phyloP scores from a whole-genome alignment of 352 stramenopile genomes.

The Phytophthora boehmeriae region DNA sequence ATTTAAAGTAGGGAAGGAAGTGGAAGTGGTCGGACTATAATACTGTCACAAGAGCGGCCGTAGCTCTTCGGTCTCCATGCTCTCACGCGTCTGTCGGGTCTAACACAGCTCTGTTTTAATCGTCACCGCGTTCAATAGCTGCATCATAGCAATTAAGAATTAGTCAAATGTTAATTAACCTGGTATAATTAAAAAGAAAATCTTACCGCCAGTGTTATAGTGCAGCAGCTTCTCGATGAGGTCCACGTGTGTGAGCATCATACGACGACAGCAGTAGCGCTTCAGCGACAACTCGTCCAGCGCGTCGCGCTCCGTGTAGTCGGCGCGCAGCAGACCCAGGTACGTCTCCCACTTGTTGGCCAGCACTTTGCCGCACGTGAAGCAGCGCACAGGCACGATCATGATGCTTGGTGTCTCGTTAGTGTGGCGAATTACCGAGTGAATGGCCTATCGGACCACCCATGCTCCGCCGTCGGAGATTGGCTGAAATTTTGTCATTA shows the following conservation, averaged over 20 bases:
- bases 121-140: constrained; percentile 86
- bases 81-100: constrained; percentile 13
- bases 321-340: constrained; percentile 95
- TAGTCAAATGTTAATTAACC: constrained; percentile 1
- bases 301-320: constrained; percentile 98
- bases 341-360: constrained; percentile 99
- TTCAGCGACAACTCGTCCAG: constrained; percentile 98
- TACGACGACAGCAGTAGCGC: constrained; percentile 99
- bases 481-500: no score
- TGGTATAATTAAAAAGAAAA: constrained; percentile 4
- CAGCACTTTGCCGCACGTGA: constrained; percentile 99
- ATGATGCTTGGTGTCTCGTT: constrained; percentile 50
- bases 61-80: constrained; percentile 33
- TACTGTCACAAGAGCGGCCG: constrained; percentile 39
- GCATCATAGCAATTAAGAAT: constrained; percentile 13
- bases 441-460: neutral
- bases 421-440: constrained; percentile 24
- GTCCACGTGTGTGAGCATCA: constrained; percentile 99
- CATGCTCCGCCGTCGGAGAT: neutral
- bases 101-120: constrained; percentile 35
- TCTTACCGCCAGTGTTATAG: constrained; percentile 96
- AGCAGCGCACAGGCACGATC: constrained; percentile 99
- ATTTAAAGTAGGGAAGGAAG: constrained; percentile 51
- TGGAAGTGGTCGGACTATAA: constrained; percentile 30
- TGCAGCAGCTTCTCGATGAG: constrained; percentile 99